Evolutionary conservation across 306 rosid genomes (phyloP), one percentile per base, ranked within the genome.

Genomic region (Astragalus glycyphyllos): DNA sequence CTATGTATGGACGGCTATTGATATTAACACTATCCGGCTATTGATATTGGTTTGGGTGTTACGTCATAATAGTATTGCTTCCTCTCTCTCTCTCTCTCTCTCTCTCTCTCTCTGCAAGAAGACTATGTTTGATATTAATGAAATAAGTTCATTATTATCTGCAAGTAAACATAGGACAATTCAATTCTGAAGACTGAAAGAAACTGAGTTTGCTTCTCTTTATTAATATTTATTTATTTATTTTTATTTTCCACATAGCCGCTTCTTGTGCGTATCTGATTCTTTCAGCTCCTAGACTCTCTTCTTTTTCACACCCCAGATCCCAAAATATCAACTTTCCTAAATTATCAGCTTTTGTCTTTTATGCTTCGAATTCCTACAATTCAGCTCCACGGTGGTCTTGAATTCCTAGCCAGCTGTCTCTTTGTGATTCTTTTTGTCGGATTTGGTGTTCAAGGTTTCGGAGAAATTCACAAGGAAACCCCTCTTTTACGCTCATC

Each of bases 191-290:
- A 66, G n/a, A 47, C 71, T 62, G 13, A 55, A 56, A 53, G 23
- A 20, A 20, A 20, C 65, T 65, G 20, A 79, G 17, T 71, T 71
- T 38, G 4, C 32, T 7, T 34, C 16, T 32, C 48, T 68, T 66
- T 14, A 6, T 42, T 14, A 31, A 11, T 44, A 2, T 20, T 71
- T 58, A 31, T n/a, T 2, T 32, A n/a, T 49, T 50, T 31, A 2
- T 29, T 48, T 12, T 40, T 20, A 4, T 44, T 67, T 56, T 58
- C 50, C 59, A 8, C 78, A 65, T 58, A 76, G 78, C 83, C 73
- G 82, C 84, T 81, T 81, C 45, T 42, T 15, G 63, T 82, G 75
- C 29, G 66, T 78, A 53, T 78, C 50, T 11, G 4, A n/a, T 73
- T 74, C 65, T 69, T 64, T 40, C 58, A 48, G 32, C 79, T 71